These are phyloP conservation scores for Barnettozyma vustinii DNA, from an alignment of 805 yeast genomes.

Conservation along the genomic window DNA sequence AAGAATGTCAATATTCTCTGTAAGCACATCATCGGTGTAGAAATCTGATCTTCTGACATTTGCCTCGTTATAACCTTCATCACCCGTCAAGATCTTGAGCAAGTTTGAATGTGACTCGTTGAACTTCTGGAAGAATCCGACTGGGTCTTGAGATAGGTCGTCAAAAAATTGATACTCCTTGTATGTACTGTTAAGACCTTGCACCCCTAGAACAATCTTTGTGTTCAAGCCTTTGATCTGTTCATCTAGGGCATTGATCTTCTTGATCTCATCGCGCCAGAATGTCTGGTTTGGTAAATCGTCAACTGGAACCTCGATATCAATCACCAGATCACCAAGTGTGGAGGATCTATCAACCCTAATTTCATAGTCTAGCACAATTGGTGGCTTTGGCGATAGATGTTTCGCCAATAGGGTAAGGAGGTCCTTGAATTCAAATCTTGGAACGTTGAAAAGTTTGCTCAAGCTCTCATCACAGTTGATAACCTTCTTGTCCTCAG, in stretches of 20 bases:
- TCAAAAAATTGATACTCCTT: conserved; percentile 76
- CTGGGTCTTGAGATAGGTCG: conserved; percentile 86
- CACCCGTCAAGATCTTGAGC: conserved; percentile 80
- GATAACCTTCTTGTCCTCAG: conserved; percentile 49
- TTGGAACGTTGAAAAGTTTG: conserved; percentile 41
- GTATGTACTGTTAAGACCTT: conserved; percentile 44
- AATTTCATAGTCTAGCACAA: conserved; percentile 67
- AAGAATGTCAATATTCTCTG: conserved; percentile 10
- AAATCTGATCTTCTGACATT: conserved; percentile 78
- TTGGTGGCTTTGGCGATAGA: conserved; percentile 73
- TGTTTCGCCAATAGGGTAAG: conserved; percentile 65
- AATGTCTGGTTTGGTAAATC: conserved; percentile 24
- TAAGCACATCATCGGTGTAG: conserved; percentile 32
- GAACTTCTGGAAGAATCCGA: conserved; percentile 66
- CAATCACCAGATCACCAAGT: conserved; percentile 74
- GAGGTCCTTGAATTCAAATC: conserved; percentile 65
- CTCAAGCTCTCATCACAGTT: conserved; percentile 44
- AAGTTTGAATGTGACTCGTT: conserved; percentile 77
- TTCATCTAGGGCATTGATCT: conserved; percentile 23
- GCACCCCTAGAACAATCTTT: conserved; percentile 38
- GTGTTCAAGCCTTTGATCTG: conserved; percentile 30
- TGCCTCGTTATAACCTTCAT: conserved; percentile 87
- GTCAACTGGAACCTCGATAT: conserved; percentile 55
- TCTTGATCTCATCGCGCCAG: conserved; percentile 29
- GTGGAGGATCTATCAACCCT: conserved; percentile 74